Evolutionary conservation across 1,284 basidiomycete species (phyloP), one percentile per base, ranked within the genome.

Genomic region (Fistulinella cinereoalba): DNA sequence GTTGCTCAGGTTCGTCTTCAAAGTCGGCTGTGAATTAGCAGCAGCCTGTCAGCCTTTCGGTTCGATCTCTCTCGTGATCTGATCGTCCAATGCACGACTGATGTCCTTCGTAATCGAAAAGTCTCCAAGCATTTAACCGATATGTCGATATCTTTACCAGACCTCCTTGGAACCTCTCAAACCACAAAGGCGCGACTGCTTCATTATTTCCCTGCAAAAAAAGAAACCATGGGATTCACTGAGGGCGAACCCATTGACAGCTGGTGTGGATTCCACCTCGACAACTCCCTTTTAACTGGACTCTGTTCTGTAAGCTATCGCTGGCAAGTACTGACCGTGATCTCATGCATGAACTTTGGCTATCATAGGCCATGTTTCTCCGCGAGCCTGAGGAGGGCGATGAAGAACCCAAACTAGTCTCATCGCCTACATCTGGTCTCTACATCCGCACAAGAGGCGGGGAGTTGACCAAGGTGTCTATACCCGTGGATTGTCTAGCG

Each of bases 281-380:
- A 95, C 61, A 92, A 96, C 61, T 91, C 88, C 2, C 70, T 96
- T 28, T 69, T 96, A 37, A 97, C 93, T 1, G 94, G 92, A 1
- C 79, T 97, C 19, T 95, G 92, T 61, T 88, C 87, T 31, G 86
- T 87, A 60, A 64, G 76, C 56, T 10, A 6, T 42, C 8, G 34
- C 38, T 37, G 13, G 44, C 36, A 23, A 18, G 11, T 24, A 13
- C 16, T 38, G 29, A 27, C 2, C 10, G 12, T 10, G 1, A 19
- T 31, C 19, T 47, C 24, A 48, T 25, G 11, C 16, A 25, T 19
- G 27, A 12, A 37, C 1, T 22, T 24, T 34, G n/a, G 29, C 31
- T n/a, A n/a, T n/a, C 68, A 49, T 57, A 88, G 83, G 92, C 92
- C 1, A 84, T 95, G 79, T 96, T 86, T 67, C 72, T 96, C 39